Percentiles rank a stretch among this genome's conserved stretches.
Evolutionary conservation across 1,284 basidiomycete genomes (phyloP).

Genomic region (Xerocomus cyaneibrunnescens): DNA sequence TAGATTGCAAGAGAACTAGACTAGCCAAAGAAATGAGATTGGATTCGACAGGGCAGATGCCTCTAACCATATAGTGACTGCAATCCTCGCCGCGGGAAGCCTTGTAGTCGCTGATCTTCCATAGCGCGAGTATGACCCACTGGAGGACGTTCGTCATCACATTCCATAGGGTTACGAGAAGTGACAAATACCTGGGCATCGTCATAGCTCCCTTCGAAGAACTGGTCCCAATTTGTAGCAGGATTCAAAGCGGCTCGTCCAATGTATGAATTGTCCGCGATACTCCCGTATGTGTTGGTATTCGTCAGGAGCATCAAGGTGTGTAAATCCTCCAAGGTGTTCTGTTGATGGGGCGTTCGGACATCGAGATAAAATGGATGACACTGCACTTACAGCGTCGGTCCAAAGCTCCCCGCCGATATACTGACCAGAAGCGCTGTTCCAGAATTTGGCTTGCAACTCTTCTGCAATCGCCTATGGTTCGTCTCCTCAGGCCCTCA

Average conservation of each 20-base stretch:
- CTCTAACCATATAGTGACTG: conserved; percentile 40
- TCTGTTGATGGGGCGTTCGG: conserved; percentile 34
- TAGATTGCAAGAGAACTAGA: conserved; percentile 46
- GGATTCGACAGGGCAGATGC: not conserved
- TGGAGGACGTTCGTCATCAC: conserved; percentile 17
- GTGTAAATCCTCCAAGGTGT: conserved; percentile 54
- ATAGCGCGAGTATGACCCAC: conserved; percentile 53
- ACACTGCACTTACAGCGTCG: conserved; percentile 42
- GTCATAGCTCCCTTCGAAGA: conserved; percentile 48
- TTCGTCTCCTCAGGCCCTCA: not conserved
- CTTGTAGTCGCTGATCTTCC: conserved; percentile 57
- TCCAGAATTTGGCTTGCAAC: conserved; percentile 45
- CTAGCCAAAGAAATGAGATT: conserved; percentile 27
- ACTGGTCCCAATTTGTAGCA: conserved; percentile 41
- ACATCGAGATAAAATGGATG: not conserved
- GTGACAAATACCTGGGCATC: conserved; percentile 44
- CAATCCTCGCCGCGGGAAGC: conserved; percentile 36
- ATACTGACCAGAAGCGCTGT: conserved; percentile 39
- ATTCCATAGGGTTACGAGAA: not conserved
- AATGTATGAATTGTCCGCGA: conserved; percentile 45
- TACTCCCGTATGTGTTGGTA: conserved; percentile 37
- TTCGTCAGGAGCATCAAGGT: conserved; percentile 50
- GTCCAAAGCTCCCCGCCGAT: conserved; percentile 51
- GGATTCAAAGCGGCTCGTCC: conserved; percentile 41
- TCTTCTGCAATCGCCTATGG: conserved; percentile 41